A percentile compares a stretch with the other conserved stretches of the same genome.
These are phyloP conservation scores for Polyplosphaeria fusca DNA, from an alignment of 495 filamentous ascomycete species.

Conservation along the genomic window DNA sequence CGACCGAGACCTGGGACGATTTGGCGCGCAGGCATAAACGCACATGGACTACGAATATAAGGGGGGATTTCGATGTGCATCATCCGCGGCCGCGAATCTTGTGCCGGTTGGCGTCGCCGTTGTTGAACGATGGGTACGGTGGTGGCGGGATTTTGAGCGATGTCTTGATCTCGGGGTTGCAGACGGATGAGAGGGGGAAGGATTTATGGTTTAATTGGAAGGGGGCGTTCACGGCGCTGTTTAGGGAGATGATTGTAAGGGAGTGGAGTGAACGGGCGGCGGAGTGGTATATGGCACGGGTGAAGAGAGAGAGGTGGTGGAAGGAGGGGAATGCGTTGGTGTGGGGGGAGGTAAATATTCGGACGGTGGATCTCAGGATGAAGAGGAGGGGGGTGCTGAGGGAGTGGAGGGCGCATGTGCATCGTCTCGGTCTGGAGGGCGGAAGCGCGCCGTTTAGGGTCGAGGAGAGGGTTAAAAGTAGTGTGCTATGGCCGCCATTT, in stretches of 20 bases:
- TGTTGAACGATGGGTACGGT: neutral
- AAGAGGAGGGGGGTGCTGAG: no score
- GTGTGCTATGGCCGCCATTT: no score
- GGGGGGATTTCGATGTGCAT: no score
- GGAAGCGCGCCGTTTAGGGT: no score
- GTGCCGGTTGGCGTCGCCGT: no score
- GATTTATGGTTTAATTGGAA: neutral
- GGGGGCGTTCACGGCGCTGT: neutral
- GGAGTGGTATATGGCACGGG: neutral
- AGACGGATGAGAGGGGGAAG: neutral
- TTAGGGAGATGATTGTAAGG: no score
- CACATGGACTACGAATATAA: neutral
- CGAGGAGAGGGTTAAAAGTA: no score
- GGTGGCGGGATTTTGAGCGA: conserved; percentile 5
- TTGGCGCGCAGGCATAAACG: neutral
- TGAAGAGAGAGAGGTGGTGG: neutral
- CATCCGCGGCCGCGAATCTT: no score
- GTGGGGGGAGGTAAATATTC: no score
- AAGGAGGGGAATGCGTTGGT: neutral
- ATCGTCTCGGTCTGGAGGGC: no score
- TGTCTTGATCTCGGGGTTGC: neutral
- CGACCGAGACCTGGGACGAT: neutral
- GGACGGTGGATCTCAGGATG: no score
- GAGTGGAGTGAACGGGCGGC: neutral
- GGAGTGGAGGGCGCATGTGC: no score